Evolutionary conservation across 352 stramenopile species (phyloP), one percentile per base, ranked within the genome.

Genomic region (Phytophthora constricta): DNA sequence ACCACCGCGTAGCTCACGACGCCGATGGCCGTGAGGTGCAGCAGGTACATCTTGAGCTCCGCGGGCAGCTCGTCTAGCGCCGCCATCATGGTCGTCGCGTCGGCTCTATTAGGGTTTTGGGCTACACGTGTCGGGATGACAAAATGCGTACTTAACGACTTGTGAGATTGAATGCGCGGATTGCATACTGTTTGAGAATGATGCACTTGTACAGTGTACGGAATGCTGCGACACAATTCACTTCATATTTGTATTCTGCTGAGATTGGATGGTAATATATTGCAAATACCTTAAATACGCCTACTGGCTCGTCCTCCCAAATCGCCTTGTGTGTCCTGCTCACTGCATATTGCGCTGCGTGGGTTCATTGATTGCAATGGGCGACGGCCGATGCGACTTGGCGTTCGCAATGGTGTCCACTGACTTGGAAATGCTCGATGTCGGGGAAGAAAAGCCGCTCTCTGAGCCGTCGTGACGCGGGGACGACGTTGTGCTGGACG

Each of bases 1-100:
- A 91, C 80, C n/a, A 76, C 74, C 3, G 55, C 71, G 59, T 92
- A 93, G 49, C 85, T 91, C 19, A 73, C 64, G 51, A 87, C 58
- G 42, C 79, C 76, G n/a, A 92, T 76, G 41, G 56, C 65, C n/a
- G 65, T 72, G 27, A 95, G 74, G 41, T 75, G 74, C 57, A 79
- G 39, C 48, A 91, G 73, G 33, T 73, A 75, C 69, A 64, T 62
- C 56, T 79, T 73, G 53, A 89, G 68, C 54, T 76, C 67, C 7
- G 43, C 43, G 41, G 73, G 60, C n/a, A 78, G 28, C 42, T 68
- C 70, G 47, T 64, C 23, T 34, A 70, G 43, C 41, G 52, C 47
- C 17, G 54, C 43, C 58, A 55, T n/a, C 56, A 71, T 68, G 41
- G 23, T 61, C n/a, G n/a, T n/a, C n/a, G n/a, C n/a, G 28, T 28